Evolutionary conservation across 140 eudicot species (phyloP).

Genomic region (Stevia rebaudiana): DNA sequence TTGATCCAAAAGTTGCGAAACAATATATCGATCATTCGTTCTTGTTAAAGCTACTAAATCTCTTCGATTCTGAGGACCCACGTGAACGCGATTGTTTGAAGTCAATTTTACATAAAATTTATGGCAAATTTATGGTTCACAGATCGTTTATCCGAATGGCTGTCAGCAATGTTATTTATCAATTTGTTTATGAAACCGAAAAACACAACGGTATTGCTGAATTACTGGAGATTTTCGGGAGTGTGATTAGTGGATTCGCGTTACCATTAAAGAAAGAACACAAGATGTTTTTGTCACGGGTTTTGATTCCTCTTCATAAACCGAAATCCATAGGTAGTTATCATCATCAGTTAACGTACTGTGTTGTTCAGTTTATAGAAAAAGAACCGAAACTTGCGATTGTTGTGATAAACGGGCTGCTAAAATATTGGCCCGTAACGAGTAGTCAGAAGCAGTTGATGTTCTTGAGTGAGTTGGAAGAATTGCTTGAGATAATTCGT

Average conservation of each 20-base stretch:
- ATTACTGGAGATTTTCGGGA: constrained; percentile 64
- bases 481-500: constrained; percentile 52
- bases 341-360: constrained; percentile 64
- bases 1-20: constrained; percentile 61
- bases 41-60: constrained; percentile 41
- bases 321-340: constrained; percentile 62
- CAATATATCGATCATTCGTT: constrained; percentile 48
- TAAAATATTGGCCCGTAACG: constrained; percentile 66
- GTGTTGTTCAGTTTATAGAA: constrained; percentile 61
- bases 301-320: constrained; percentile 66
- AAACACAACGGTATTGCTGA: constrained; percentile 73
- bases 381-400: constrained; percentile 62
- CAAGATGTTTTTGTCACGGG: constrained; percentile 51
- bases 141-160: constrained; percentile 58
- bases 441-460: constrained; percentile 71
- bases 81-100: constrained; percentile 66
- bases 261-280: constrained; percentile 68
- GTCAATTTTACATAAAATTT: constrained; percentile 55
- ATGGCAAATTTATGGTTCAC: constrained; percentile 73
- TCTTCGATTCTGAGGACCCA: constrained; percentile 69
- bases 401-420: constrained; percentile 50
- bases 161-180: constrained; percentile 51
- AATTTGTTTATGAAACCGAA: constrained; percentile 59
- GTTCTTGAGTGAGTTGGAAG: constrained; percentile 70
- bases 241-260: constrained; percentile 71